Percentiles rank a stretch among this genome's conserved stretches.
Evolutionary conservation across 1,139 yeast species (phyloP).

Genomic region (Magnusiomyces suaveolens): DNA sequence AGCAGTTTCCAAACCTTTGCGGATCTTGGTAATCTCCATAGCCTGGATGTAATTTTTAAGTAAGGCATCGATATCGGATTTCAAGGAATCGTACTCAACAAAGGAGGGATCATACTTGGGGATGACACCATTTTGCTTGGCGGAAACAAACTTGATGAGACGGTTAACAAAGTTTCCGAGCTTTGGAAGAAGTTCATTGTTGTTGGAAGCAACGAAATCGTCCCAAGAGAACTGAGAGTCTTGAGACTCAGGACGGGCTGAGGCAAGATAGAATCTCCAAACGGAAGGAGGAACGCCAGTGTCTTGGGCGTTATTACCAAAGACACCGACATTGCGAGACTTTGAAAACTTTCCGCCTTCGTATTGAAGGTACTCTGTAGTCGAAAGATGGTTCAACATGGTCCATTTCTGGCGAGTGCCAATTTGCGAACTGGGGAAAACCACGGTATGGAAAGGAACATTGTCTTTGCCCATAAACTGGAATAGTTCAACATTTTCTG

Average conservation of each 20-base stretch:
- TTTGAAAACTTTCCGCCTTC: slow-evolving; percentile 97
- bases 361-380: slow-evolving; percentile 93
- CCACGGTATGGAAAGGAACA: slow-evolving; percentile 97
- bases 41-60: slow-evolving; percentile 53
- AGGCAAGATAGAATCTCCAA: slow-evolving; percentile 93
- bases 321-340: slow-evolving; percentile 93
- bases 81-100: slow-evolving; percentile 41
- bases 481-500: slow-evolving; percentile 72
- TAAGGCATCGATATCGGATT: slow-evolving; percentile 50
- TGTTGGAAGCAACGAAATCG: slow-evolving; percentile 88
- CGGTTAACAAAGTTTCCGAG: slow-evolving; percentile 95
- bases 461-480: slow-evolving; percentile 99
- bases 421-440: slow-evolving; percentile 84
- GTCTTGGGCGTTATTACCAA: slow-evolving; percentile 94
- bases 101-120: slow-evolving; percentile 43
- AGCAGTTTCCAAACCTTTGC: slow-evolving; percentile 83
- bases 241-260: slow-evolving; percentile 88
- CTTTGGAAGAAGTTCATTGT: slow-evolving; percentile 86
- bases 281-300: slow-evolving; percentile 86
- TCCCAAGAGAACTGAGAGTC: slow-evolving; percentile 97
- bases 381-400: slow-evolving; percentile 76
- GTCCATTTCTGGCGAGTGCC: slow-evolving; percentile 92
- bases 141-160: slow-evolving; percentile 76
- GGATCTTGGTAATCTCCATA: slow-evolving; percentile 63
- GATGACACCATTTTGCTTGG: slow-evolving; percentile 85